Evolutionary conservation across 179 eudicot genomes (phyloP), one percentile per base, ranked within the genome.

Genomic region (Carnegiea gigantea): DNA sequence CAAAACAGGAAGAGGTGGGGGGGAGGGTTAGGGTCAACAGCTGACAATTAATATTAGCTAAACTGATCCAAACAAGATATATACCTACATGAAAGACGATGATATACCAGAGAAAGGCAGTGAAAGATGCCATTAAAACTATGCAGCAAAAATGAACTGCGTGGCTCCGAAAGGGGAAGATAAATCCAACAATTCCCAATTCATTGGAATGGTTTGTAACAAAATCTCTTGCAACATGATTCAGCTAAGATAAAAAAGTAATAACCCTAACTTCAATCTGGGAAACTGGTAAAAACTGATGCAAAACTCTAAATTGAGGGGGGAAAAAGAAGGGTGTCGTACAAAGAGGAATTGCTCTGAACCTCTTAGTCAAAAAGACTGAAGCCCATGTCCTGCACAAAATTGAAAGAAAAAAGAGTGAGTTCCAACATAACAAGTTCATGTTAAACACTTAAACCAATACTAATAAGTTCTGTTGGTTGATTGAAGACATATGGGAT

Each of bases 351-450:
- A 23, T 26, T 68, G 70, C 17, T 67, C 60, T 15, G 10, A 64
- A 38, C 15, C 12, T 18, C 78, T 73, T 18, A 85, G 80, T 85
- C 88, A 14, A 85, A 85, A n/a, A 85, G 88, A 83, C 88, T 80
- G 81, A 85, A 85, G 53, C 88, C 88, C 88, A 85, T 70, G 78
- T 85, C 88, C 87, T 85, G 87, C 81, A 80, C 6, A 30, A 76
- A 71, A 13, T 26, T 57, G 8, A 33, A 70, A 77, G 21, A 14
- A 9, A 21, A 77, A 28, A 20, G 36, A 8, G 59, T 78, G n/a
- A 54, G 62, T 5, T 3, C 62, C 62, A 14, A 54, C 3, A 54
- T 14, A 17, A 48, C 53, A 48, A 48, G 53, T 13, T 9, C 53
- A 9, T 9, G 9, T 10, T 9, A 48, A 48, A 48, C 44, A 5